Evolutionary conservation across 352 stramenopile species (phyloP), one percentile per base, ranked within the genome.

Genomic region (Thalassiosira mediterranea): DNA sequence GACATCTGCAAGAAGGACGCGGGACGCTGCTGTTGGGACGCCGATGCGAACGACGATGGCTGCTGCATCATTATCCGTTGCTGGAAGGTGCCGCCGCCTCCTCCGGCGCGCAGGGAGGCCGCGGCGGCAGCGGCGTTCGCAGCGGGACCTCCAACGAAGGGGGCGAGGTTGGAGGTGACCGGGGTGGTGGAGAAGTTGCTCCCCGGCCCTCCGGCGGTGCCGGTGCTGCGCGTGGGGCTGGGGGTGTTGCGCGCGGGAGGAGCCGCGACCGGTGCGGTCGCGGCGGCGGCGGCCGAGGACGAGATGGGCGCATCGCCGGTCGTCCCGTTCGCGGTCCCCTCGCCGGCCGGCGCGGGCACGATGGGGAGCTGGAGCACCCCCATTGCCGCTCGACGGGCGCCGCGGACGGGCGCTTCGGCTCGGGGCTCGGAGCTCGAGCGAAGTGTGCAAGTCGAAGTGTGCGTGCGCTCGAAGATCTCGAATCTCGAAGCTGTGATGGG

Each of bases 121-220:
- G 44, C 44, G 21, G 8, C 4, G 19, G 15, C 19, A 8, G 44
- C 44, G 44, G 44, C 44, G 21, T 5, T 21, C 5, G 44, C 8
- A 23, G 44, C 44, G 8, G 5, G 5, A 10, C 8, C 8, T 5
- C 8, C 4, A 5, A n/a, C 44, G 8, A 5, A 8, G 8, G 26
- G n/a, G 2, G 53, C 56, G 10, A 48, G 31, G 44, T 65, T 65
- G 13, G 56, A 65, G 25, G 56, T 65, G 10, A 65, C 56, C 3
- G 56, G 56, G 2, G 56, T 65, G 3, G 56, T 65, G 32, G 56
- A 65, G 21, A 65, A 52, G 13, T 3, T 52, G n/a, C 5, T n/a
- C 44, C 15, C 15, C 44, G 44, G 5, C 7, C 8, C 17, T 5
- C 1, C 21, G 8, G 4, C 15, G 10, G 11, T 38, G n/a, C 13